Conservation (phyloP, 1,284 basidiomycete species). For the Ceratobasidium sp. region DNA sequence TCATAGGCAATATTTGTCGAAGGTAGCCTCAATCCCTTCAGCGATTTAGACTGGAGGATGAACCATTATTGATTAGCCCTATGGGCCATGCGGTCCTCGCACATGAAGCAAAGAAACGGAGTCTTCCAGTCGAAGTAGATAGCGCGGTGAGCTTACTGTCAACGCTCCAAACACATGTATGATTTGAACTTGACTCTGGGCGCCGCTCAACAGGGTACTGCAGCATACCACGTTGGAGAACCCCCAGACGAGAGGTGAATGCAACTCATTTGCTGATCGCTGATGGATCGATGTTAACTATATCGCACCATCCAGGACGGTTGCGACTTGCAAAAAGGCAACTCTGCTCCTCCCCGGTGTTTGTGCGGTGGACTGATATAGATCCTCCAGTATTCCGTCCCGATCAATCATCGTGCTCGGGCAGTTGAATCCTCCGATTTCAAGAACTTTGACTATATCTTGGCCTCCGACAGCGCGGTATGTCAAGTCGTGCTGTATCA, state of each 20-base stretch:
- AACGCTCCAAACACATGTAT: not conserved
- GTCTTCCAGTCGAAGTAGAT: slow-evolving; percentile 39
- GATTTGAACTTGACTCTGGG: not conserved
- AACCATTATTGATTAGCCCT: slow-evolving; percentile 10
- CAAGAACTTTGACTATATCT: slow-evolving; percentile 68
- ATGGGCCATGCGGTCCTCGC: slow-evolving; percentile 41
- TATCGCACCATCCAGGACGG: slow-evolving; percentile 54
- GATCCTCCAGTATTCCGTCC: slow-evolving; percentile 59
- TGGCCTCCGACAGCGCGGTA: slow-evolving; percentile 64
- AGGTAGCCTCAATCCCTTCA: slow-evolving; percentile 2
- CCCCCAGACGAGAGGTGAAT: slow-evolving; percentile 74
- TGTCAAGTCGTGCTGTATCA: not conserved
- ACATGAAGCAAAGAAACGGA: slow-evolving; percentile 41
- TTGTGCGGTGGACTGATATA: not conserved
- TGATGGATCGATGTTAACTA: not conserved
- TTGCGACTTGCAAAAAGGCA: slow-evolving; percentile 68
- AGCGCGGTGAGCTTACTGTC: slow-evolving; percentile 39
- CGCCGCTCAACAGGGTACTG: slow-evolving; percentile 58
- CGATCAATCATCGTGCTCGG: slow-evolving; percentile 65
- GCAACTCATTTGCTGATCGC: slow-evolving; percentile 34
- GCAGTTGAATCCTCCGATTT: slow-evolving; percentile 67
- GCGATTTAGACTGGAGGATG: not conserved
- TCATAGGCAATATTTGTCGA: slow-evolving; percentile 31
- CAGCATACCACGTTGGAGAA: slow-evolving; percentile 72
- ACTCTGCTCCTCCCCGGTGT: slow-evolving; percentile 1